Base-by-base conservation (phyloP, 768 basidiomycete genomes). In the Termitomyces sp. region DNA sequence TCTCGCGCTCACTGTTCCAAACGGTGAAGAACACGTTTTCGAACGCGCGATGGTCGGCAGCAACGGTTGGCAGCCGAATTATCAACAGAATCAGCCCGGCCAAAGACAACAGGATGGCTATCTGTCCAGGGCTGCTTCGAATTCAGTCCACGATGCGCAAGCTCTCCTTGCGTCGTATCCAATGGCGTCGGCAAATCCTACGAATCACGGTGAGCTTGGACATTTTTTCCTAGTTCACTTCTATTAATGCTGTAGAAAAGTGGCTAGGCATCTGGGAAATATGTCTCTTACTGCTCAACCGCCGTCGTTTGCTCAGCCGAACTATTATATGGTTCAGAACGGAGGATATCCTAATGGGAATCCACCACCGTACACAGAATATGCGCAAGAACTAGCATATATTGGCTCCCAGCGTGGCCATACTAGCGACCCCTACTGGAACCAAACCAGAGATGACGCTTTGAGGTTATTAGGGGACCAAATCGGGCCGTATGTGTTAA, bases 171-270 rank as follows among this genome's bases (percentile, higher is more conserved):
- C 51, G 7, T 52, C 81, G 34, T 92, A 90, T 69, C 88, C 91
- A 39, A 79, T 87, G 65, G 87, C 87, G 39, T 91, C 89, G 58
- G 85, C 87, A 27, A 88, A 86, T 4, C 89, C 89, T n/a, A 82
- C 88, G 8, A 78, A 83, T 37, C 90, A 92, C 67, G 88, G 91
- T 89, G 67, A 60, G 72, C 64, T 44, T 34, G 45, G 39, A 20
- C 12, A 42, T 61, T 32, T 20, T 32, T 24, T 47, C 16, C 22
- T 30, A 14, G 10, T 20, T 30, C 33, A 51, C 62, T 10, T 61
- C 8, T 6, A 50, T 59, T 59, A 22, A 65, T 22, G 22, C 4
- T 40, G 30, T 8, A 5, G n/a, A 58, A 46, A 60, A 92, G 91
- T 87, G 43, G 78, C 87, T 24, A 76, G 87, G 32, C 90, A 91